A percentile compares a stretch with the other conserved stretches of the same genome.
Evolutionary conservation across 257 asterid species (phyloP).

Genomic region (Nicotiana tomentosiformis): DNA sequence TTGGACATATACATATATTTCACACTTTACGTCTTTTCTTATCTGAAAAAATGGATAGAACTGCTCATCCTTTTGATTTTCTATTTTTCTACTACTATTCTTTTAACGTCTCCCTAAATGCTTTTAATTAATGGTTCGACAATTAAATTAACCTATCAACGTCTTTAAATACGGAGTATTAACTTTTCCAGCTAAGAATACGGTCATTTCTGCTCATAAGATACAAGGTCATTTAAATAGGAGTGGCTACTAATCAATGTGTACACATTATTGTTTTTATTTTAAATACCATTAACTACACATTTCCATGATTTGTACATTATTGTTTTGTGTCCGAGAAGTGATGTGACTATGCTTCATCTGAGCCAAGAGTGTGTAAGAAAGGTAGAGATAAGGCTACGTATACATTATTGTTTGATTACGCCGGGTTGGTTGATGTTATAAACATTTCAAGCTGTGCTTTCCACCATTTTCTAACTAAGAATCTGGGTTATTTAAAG

Average conservation of each 20-base stretch:
- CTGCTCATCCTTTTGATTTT: background rate
- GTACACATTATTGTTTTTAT: background rate
- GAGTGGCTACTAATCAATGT: background rate
- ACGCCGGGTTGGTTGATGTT: no score
- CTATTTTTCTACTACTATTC: no score
- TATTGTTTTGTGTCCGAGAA: no score
- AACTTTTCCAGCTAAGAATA: background rate
- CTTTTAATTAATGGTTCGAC: background rate
- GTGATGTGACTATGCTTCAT: no score
- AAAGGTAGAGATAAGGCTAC: no score
- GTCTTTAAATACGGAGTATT: background rate
- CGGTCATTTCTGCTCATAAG: background rate
- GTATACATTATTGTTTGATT: no score
- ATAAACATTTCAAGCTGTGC: no score
- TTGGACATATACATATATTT: background rate
- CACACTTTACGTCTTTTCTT: background rate
- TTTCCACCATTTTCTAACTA: background rate
- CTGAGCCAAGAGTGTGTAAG: no score
- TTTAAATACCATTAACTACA: background rate
- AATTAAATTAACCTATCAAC: background rate
- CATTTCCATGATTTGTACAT: background rate
- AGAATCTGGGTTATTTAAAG: background rate
- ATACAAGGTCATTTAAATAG: background rate
- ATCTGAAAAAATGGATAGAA: background rate
- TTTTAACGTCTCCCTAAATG: background rate